A percentile compares a stretch with the other conserved stretches of the same genome.
Evolutionary conservation across 192 early-diverging fungal species (phyloP).

Genomic region (Thamnidium elegans): DNA sequence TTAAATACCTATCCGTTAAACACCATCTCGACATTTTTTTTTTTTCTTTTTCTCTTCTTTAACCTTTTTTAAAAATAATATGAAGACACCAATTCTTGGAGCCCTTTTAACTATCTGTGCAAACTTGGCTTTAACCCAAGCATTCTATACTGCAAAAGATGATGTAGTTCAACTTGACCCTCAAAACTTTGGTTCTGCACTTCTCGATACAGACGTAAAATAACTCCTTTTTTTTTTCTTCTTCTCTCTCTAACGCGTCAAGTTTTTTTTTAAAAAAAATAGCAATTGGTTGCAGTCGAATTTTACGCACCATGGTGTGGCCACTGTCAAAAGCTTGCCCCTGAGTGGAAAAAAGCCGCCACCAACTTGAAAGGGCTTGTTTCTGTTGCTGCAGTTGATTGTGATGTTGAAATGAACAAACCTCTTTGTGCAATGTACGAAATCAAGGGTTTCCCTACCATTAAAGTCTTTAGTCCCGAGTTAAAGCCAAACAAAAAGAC

Average conservation of each 20-base stretch:
- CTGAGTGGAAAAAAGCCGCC: slow-evolving; percentile 89
- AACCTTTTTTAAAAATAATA: no score
- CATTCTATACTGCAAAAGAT: slow-evolving; percentile 51
- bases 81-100: no score
- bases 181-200: slow-evolving; percentile 63
- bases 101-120: no score
- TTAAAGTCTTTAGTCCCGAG: slow-evolving; percentile 70
- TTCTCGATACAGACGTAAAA: slow-evolving; percentile 64
- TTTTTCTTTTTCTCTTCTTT: no score
- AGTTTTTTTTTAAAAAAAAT: slow-evolving; percentile 6
- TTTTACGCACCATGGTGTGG: slow-evolving; percentile 98
- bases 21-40: no score
- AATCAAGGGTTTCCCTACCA: slow-evolving; percentile 85
- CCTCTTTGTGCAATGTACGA: slow-evolving; percentile 73
- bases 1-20: no score
- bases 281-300: slow-evolving; percentile 83
- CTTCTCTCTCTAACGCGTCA: neutral
- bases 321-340: slow-evolving; percentile 85
- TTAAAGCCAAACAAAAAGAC: slow-evolving; percentile 40
- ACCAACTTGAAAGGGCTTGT: slow-evolving; percentile 78
- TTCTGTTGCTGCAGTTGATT: slow-evolving; percentile 87
- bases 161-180: slow-evolving; percentile 49
- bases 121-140: slow-evolving; percentile 14
- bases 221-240: neutral
- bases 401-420: slow-evolving; percentile 80